Conservation (phyloP, 2,329 filamentous ascomycete genomes). For the Didymella segeticola region DNA sequence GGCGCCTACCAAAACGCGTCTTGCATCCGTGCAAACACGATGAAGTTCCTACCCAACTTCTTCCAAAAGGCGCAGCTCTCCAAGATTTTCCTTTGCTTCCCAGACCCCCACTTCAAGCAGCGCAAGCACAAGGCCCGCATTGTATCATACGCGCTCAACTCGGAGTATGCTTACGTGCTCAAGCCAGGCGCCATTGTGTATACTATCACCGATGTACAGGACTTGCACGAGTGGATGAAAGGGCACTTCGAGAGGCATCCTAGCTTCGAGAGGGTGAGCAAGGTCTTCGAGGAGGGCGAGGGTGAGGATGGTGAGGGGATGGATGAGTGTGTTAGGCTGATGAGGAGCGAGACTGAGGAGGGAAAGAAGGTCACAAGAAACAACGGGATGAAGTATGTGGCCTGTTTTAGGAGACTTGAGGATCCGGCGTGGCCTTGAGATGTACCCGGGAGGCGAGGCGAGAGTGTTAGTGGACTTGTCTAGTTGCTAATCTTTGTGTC, state of each 20-base stretch:
- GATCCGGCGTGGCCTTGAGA: conserved; percentile 84
- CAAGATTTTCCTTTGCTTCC: conserved; percentile 98
- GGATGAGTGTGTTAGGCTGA: conserved; percentile 75
- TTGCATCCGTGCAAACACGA: conserved; percentile 90
- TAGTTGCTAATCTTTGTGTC: too few species aligned
- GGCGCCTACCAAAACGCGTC: conserved; percentile 81
- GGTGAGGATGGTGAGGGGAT: conserved; percentile 69
- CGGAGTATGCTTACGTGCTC: conserved; percentile 91
- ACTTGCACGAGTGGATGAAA: conserved; percentile 93
- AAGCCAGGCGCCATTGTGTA: conserved; percentile 86
- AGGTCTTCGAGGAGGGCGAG: conserved; percentile 64
- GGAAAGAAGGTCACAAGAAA: conserved; percentile 96
- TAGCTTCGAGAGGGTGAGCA: conserved; percentile 75
- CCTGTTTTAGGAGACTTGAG: conserved; percentile 80
- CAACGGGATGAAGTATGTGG: conserved; percentile 88
- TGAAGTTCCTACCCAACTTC: conserved; percentile 99
- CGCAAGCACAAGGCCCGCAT: conserved; percentile 97
- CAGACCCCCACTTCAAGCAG: conserved; percentile 97
- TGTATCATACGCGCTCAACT: conserved; percentile 84
- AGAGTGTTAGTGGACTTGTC: too few species aligned
- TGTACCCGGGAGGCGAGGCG: background rate
- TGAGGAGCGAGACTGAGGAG: conserved; percentile 89
- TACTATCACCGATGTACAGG: conserved; percentile 96
- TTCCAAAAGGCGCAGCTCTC: conserved; percentile 80
- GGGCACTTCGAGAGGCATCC: conserved; percentile 79